Percentiles rank a stretch among this genome's conserved stretches.
Evolutionary conservation across 352 stramenopile species (phyloP).

Genomic region (Pythium dissimile): DNA sequence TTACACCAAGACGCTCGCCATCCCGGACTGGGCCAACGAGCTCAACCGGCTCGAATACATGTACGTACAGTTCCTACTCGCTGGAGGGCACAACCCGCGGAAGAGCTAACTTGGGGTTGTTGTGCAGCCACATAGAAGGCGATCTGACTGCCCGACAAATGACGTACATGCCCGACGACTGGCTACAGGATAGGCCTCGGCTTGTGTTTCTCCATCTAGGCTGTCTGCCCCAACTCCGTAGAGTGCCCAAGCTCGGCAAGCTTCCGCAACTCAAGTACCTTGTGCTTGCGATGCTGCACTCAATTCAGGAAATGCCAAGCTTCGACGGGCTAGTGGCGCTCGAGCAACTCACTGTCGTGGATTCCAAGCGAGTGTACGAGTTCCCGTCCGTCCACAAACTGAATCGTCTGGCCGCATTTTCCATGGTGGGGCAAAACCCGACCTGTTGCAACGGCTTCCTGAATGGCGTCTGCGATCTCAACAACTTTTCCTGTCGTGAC

Average conservation of each 20-base stretch:
- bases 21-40: conserved; percentile 19
- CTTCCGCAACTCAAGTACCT: conserved; percentile 1
- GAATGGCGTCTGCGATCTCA: background rate
- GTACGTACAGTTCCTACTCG: conserved; percentile 19
- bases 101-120: conserved; percentile 1
- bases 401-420: background rate
- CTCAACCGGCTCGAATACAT: conserved; percentile 16
- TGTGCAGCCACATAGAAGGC: conserved; percentile 10
- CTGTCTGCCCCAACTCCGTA: background rate
- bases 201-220: conserved; percentile 18
- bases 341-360: conserved; percentile 1
- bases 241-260: background rate
- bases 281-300: background rate
- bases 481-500: background rate
- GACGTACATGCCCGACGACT: conserved; percentile 6
- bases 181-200: conserved; percentile 7
- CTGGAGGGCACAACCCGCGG: background rate
- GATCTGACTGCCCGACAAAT: conserved; percentile 1
- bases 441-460: conserved; percentile 11
- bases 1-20: conserved; percentile 13
- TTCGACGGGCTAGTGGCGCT: background rate
- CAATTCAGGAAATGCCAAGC: background rate
- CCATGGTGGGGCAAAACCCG: background rate
- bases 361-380: background rate
- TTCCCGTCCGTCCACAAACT: conserved; percentile 8